Percentiles rank a stretch among this genome's conserved stretches.
phyloP scores from a whole-genome alignment of 257 asterid species.

The Osmanthus fragrans region DNA sequence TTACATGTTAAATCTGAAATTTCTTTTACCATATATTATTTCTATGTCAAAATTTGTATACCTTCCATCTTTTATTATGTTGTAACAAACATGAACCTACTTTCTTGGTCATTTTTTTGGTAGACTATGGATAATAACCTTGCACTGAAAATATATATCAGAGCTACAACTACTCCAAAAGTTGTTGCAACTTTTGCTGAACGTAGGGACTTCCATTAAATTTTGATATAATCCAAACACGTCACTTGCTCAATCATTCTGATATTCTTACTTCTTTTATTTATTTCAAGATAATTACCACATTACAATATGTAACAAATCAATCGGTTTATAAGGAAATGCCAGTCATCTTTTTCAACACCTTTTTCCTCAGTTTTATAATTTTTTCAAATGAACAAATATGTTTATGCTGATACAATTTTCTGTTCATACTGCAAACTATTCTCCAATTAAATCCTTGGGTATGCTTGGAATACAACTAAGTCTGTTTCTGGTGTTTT shows the following conservation, averaged over 20 bases:
- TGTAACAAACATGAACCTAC: too few species aligned
- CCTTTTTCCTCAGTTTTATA: background rate
- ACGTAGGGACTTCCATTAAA: too few species aligned
- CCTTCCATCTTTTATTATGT: constrained; percentile 14
- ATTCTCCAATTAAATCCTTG: constrained; percentile 97
- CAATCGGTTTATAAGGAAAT: background rate
- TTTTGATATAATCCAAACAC: too few species aligned
- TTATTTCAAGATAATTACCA: too few species aligned
- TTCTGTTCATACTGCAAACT: constrained; percentile 93
- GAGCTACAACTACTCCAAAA: too few species aligned
- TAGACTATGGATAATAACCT: too few species aligned
- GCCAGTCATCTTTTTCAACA: background rate
- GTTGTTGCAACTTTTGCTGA: too few species aligned
- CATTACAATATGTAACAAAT: constrained; percentile 2
- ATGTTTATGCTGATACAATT: constrained; percentile 59
- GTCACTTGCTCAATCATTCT: too few species aligned
- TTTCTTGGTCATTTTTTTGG: too few species aligned
- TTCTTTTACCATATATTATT: constrained; percentile 11
- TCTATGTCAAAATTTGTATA: background rate
- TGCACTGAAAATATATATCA: too few species aligned
- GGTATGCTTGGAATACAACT: constrained; percentile 48
- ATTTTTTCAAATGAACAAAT: background rate
- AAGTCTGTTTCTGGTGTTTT: background rate
- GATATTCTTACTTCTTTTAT: too few species aligned
- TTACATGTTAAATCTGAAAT: constrained; percentile 21